phyloP scores from a whole-genome alignment of 306 rosid genomes.

The Lathyrus aphaca region DNA sequence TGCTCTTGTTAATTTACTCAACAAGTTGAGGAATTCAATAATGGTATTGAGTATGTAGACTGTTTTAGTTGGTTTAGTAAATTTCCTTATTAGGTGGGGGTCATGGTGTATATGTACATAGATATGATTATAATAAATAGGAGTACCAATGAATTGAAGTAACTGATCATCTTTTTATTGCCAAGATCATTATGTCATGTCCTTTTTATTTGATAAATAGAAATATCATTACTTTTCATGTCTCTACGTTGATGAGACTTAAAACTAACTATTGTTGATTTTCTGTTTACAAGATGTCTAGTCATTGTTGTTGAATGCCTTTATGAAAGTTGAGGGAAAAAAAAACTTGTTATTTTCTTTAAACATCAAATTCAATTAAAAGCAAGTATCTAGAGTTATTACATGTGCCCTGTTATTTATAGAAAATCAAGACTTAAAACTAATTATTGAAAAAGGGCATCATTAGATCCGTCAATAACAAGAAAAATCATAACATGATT shows the following conservation, averaged over 20 bases:
- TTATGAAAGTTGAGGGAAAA: not conserved
- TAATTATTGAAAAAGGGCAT: not conserved
- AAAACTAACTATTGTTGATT: no score
- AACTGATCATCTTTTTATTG: slow-evolving; percentile 18
- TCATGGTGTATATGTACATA: slow-evolving; percentile 37
- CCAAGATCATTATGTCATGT: not conserved
- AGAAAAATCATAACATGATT: not conserved
- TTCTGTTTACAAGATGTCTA: not conserved
- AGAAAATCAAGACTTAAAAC: not conserved
- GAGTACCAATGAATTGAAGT: slow-evolving; percentile 30
- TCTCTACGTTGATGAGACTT: not conserved
- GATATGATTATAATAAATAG: slow-evolving; percentile 16
- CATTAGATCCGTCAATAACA: slow-evolving; percentile 2
- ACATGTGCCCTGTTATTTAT: not conserved
- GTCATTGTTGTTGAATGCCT: not conserved
- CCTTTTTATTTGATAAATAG: not conserved
- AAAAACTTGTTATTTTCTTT: not conserved
- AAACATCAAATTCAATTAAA: not conserved
- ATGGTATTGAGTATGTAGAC: slow-evolving; percentile 16
- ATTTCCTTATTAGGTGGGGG: slow-evolving; percentile 23
- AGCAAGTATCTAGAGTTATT: not conserved
- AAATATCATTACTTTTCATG: no score
- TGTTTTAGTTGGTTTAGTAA: slow-evolving; percentile 17
- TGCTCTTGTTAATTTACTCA: slow-evolving; percentile 21
- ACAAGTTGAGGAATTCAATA: slow-evolving; percentile 33